Evolutionary conservation across 306 rosid genomes (phyloP), one percentile per base, ranked within the genome.

Genomic region (Mimosa pudica): DNA sequence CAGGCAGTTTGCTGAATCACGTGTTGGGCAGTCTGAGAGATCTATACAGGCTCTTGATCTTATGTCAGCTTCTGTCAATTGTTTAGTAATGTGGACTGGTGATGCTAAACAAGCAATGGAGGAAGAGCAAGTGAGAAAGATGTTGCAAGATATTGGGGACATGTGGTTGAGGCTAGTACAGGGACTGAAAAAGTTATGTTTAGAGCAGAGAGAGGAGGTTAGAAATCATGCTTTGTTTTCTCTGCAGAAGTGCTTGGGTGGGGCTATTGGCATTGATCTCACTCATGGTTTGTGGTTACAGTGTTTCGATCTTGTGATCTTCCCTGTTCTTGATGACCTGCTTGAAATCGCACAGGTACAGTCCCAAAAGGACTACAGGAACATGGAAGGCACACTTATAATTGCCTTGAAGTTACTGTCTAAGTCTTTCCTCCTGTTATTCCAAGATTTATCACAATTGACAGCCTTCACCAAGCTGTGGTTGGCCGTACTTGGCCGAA

Each of bases 191-290:
- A 90, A 87, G 80, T 86, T 91, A 67, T 91, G 99, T 81, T 83
- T 90, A 89, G 99, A 95, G 84, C 98, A 93, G 79, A 95, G 99
- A 85, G 98, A 91, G 82, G 98, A 93, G 79, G 94, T 95, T 33
- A 85, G 99, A 80, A 91, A 90, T 80, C 94, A 91, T 76, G 97
- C 99, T 5, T 67, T 95, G 71, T 63, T 85, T 58, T 90, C 90
- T 16, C 78, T 95, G 87, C 98, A 91, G 75, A 93, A 88, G 86
- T 93, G 94, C 91, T 81, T 93, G 86, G 84, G 82, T 16, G 94
- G 93, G 33, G 91, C 91, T 49, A 92, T 82, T 75, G 97, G 86
- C 76, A 82, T 93, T 62, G 74, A 77, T 81, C 89, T 91, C 77
- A 85, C 91, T 10, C 86, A 82, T 79, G 82, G 52, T 79, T 62